Percentiles rank a stretch among this genome's conserved stretches.
Evolutionary conservation across 441 rosid genomes (phyloP).

Genomic region (Hypseocharis bilobata): DNA sequence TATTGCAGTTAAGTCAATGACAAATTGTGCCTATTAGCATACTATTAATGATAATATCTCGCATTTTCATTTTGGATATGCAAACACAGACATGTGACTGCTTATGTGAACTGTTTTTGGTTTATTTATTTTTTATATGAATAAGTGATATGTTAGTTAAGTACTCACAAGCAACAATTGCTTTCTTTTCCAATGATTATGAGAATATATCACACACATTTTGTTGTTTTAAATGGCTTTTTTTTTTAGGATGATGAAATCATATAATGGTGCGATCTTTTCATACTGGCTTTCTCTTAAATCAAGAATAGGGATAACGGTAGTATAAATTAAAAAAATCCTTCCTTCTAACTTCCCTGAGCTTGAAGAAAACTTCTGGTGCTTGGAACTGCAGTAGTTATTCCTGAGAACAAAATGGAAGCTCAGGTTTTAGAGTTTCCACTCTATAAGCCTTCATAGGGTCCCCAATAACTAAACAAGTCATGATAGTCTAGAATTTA

Average conservation of each 20-base stretch:
- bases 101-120: too few relatives aligned
- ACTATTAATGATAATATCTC: not conserved
- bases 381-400: too few relatives aligned
- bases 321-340: not conserved
- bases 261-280: not conserved
- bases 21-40: constrained; percentile 6
- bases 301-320: not conserved
- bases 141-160: too few relatives aligned
- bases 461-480: not conserved
- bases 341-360: too few relatives aligned
- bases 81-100: too few relatives aligned
- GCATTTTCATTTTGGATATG: too few relatives aligned
- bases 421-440: not conserved
- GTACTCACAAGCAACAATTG: too few relatives aligned
- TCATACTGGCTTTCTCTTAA: not conserved
- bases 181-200: too few relatives aligned
- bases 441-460: not conserved
- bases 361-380: too few relatives aligned
- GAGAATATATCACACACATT: not conserved
- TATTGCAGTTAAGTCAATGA: constrained; percentile 56
- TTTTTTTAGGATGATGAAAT: not conserved
- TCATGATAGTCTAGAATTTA: too few relatives aligned
- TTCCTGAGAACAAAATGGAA: not conserved
- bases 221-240: not conserved
- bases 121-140: too few relatives aligned